These are phyloP conservation scores for Spinellus fusiger DNA, from an alignment of 192 early-diverging fungal species.

Conservation along the genomic window DNA sequence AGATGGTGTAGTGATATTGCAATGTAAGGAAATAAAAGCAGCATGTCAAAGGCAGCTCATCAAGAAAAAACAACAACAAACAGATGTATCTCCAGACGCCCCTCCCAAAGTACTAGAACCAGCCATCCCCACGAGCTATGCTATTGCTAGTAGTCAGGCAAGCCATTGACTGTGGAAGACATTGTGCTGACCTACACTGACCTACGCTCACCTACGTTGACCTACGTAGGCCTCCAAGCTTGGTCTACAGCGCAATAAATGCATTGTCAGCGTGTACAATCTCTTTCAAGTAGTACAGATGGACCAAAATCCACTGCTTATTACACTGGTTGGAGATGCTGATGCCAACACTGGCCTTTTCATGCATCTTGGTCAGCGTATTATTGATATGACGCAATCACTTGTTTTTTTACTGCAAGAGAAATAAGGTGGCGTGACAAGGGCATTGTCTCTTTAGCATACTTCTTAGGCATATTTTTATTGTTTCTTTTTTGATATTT, in stretches of 20 bases:
- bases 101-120: slow-evolving; percentile 42
- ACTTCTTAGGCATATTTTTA: too few species aligned
- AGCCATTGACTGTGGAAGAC: background rate
- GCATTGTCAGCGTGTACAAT: slow-evolving; percentile 51
- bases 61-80: slow-evolving; percentile 5
- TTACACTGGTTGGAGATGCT: slow-evolving; percentile 50
- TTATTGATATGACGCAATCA: slow-evolving; percentile 42
- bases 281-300: slow-evolving; percentile 56
- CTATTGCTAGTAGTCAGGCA: slow-evolving; percentile 58
- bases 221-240: slow-evolving; percentile 51
- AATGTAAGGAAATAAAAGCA: slow-evolving; percentile 33
- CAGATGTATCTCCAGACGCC: slow-evolving; percentile 27
- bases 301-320: slow-evolving; percentile 52
- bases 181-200: background rate
- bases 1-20: slow-evolving; percentile 54
- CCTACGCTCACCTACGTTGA: too few species aligned
- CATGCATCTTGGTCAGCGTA: slow-evolving; percentile 39
- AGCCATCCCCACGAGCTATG: slow-evolving; percentile 51
- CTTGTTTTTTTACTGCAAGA: slow-evolving; percentile 42
- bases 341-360: slow-evolving; percentile 51
- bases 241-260: slow-evolving; percentile 53
- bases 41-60: background rate
- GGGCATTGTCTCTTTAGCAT: too few species aligned
- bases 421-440: too few species aligned
- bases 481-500: too few species aligned